Evolutionary conservation across 768 basidiomycete species (phyloP), one percentile per base, ranked within the genome.

Genomic region (Suillus lakei): DNA sequence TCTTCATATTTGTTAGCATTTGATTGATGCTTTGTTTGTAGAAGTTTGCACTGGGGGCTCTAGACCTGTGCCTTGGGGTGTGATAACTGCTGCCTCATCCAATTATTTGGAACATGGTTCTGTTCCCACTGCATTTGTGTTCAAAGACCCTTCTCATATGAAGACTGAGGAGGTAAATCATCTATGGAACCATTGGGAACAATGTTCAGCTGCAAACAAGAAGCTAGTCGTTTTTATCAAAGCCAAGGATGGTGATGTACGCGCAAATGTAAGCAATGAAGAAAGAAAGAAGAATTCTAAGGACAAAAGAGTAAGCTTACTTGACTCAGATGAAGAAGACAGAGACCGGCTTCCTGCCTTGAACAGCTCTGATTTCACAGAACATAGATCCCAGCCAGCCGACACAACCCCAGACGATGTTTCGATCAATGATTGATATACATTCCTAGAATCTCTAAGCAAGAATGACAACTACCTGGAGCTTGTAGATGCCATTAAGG

Each of bases 181-280:
- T 26, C 46, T 48, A 26, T 48, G 46, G 46, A 48, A 13, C 1
- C 12, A 48, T 23, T 48, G 46, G 46, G n/a, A 48, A 48, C 46
- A 6, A 23, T 0, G 2, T 3, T 23, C 23, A 1, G 23, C 46
- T 26, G 10, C 46, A 5, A 13, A 23, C 0, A 0, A 48, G 5
- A 48, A 23, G 46, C 46, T 26, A 13, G 46, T 48, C 1, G 5
- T 48, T 2, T 48, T 48, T 48, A 6, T 23, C 46, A 48, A 48
- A 3, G 46, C 46, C 5, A 48, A 48, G 46, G 46, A 13, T 15
- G 13, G 12, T 23, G n/a, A 48, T 23, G 13, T 48, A 0, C n/a
- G 12, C 4, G 21, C 44, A n/a, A 44, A n/a, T 4, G 4, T n/a
- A n/a, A 0, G 4, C 0, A n/a, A n/a, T n/a, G 9, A 44, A 44